phyloP scores from a whole-genome alignment of 164 flowering plant species.

The Vitis labrusca region DNA sequence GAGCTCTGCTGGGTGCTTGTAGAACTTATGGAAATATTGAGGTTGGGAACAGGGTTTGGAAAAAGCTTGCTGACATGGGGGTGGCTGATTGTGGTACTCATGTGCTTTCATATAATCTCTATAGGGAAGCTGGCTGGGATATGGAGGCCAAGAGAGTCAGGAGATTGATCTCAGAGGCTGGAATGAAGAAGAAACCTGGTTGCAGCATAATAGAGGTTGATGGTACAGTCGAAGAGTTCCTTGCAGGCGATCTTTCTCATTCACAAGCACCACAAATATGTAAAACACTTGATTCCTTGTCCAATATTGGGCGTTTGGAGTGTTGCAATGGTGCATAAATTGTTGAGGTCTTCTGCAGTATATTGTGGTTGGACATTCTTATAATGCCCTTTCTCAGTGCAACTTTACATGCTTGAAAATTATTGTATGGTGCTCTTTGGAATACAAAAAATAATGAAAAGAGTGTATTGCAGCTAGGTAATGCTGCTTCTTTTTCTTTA shows the following conservation, averaged over 20 bases:
- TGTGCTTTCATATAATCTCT: conserved; percentile 55
- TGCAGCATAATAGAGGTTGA: conserved; percentile 65
- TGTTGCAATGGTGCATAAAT: not conserved
- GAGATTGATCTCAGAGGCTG: conserved; percentile 33
- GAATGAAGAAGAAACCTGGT: conserved; percentile 58
- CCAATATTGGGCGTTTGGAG: conserved; percentile 24
- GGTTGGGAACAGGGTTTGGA: conserved; percentile 51
- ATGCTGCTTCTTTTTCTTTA: no score
- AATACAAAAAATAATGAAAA: no score
- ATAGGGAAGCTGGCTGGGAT: conserved; percentile 59
- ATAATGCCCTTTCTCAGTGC: no score
- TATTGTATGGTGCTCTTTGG: no score
- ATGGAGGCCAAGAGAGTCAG: conserved; percentile 47
- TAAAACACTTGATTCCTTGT: conserved; percentile 40
- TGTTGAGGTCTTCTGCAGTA: not conserved
- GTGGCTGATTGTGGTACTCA: conserved; percentile 47
- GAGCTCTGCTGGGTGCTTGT: conserved; percentile 67
- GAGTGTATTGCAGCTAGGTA: no score
- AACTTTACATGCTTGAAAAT: no score
- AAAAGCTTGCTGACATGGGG: conserved; percentile 35
- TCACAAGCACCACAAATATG: conserved; percentile 35
- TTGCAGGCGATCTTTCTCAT: conserved; percentile 50
- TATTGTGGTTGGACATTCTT: no score
- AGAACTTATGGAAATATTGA: conserved; percentile 50
- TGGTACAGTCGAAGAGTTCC: conserved; percentile 52